Evolutionary conservation across 306 rosid genomes (phyloP).

Genomic region (Quercus dentata): DNA sequence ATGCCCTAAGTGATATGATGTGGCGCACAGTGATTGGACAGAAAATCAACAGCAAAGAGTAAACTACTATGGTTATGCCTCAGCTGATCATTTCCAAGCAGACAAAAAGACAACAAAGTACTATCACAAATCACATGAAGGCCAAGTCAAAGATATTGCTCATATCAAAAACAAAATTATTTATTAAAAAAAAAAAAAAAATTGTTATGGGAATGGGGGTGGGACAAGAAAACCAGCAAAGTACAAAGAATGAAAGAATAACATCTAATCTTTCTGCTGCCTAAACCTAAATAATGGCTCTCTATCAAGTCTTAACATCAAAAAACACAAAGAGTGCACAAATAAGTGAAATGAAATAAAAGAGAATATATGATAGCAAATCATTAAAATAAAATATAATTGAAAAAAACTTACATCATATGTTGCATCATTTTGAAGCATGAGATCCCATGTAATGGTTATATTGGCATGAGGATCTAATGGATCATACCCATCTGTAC

Average conservation of each 20-base stretch:
- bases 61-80: not conserved
- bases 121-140: not conserved
- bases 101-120: not conserved
- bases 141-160: not conserved
- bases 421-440: constrained; percentile 33
- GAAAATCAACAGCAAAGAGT: no score
- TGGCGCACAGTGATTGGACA: no score
- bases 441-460: constrained; percentile 69
- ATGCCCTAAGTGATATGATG: no score
- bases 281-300: no score
- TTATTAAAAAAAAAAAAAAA: not conserved
- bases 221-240: no score
- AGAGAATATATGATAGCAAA: not conserved
- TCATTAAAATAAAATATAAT: not conserved
- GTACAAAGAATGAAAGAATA: no score
- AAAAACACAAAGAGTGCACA: not conserved
- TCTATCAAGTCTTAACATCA: no score
- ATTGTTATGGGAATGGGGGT: not conserved
- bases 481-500: constrained; percentile 71
- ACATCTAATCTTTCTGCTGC: no score
- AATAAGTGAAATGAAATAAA: not conserved
- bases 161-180: not conserved
- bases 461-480: constrained; percentile 66
- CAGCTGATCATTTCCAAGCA: not conserved
- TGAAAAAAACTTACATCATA: constrained; percentile 39